A percentile compares a stretch with the other conserved stretches of the same genome.
Conservation (phyloP, 495 filamentous ascomycete genomes). For the Trichodelitschia bisporula region DNA sequence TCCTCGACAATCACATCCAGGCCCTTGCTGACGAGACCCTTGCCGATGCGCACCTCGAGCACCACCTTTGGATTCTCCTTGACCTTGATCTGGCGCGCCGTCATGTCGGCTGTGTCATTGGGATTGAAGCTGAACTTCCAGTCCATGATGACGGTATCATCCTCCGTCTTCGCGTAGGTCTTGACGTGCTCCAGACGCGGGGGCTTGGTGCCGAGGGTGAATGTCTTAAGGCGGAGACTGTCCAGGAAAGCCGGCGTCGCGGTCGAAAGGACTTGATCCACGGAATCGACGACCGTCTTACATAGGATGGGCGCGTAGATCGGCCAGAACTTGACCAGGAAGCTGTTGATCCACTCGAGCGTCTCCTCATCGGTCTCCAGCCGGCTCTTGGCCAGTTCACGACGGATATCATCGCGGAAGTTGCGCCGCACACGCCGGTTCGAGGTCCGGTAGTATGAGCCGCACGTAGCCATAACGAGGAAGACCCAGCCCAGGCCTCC, state of each 20-base stretch:
- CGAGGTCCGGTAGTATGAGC: slow-evolving; percentile 92
- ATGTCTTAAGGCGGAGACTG: slow-evolving; percentile 72
- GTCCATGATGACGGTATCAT: slow-evolving; percentile 93
- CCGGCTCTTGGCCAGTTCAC: slow-evolving; percentile 75
- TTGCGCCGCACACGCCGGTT: slow-evolving; percentile 83
- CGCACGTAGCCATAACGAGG: slow-evolving; percentile 71
- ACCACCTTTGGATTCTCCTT: slow-evolving; percentile 95
- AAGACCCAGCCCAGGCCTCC: slow-evolving; percentile 87
- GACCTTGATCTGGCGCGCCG: slow-evolving; percentile 65
- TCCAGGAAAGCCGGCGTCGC: slow-evolving; percentile 82
- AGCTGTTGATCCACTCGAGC: slow-evolving; percentile 98
- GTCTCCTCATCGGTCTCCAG: slow-evolving; percentile 85
- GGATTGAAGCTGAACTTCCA: slow-evolving; percentile 99
- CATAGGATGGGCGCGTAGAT: slow-evolving; percentile 90
- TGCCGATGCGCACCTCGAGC: slow-evolving; percentile 77
- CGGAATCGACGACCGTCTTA: slow-evolving; percentile 70
- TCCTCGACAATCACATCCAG: slow-evolving; percentile 95
- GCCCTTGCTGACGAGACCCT: slow-evolving; percentile 85
- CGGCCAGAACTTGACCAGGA: slow-evolving; percentile 96
- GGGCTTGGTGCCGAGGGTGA: slow-evolving; percentile 81
- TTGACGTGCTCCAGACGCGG: slow-evolving; percentile 93
- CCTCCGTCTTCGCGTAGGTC: slow-evolving; percentile 87
- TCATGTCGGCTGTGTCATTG: slow-evolving; percentile 81
- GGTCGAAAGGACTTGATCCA: slow-evolving; percentile 85
- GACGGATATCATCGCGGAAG: slow-evolving; percentile 78